Evolutionary conservation across 1,284 basidiomycete genomes (phyloP), one percentile per base, ranked within the genome.

Genomic region (Rhodotorula sp.): DNA sequence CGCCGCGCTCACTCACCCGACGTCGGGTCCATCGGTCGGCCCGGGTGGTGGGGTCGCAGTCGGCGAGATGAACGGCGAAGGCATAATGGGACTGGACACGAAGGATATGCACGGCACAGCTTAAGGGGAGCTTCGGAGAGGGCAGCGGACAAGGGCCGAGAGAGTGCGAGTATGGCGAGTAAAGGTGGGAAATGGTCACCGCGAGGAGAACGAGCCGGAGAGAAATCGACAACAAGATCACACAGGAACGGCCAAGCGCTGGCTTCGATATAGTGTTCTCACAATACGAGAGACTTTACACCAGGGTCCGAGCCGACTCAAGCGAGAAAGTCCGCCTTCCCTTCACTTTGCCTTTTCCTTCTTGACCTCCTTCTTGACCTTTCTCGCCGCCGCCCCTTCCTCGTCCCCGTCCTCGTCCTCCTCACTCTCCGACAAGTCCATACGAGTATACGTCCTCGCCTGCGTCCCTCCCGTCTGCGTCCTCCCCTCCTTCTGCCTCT

Each of bases 391-490:
- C 48, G 22, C 48, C 30, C 10, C 26, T 24, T 42, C 60, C 30
- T 42, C 62, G 24, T 37, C 62, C 14, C 33, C 49, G 3, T 48
- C 62, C 26, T 48, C 59, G 0, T 33, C 57, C 29, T 26, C 37
- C 30, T 66, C 59, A 2, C 66, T 69, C 6, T 68, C 66, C 24
- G 70, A 69, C 24, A 68, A 53, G 4, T 64, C 60, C 57, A 73
- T 70, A 33, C 60, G 62, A 37, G 63, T 58, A 30, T 66, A 73
- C 54, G 65, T 64, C 60, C 37, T 68, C 60, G 24, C 65, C 69
- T 45, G 56, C 61, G 56, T 70, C 46, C 30, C 61, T 12, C 37
- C 65, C n/a, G 54, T 56, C 55, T 61, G 60, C 51, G 60, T 56
- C 63, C 64, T 45, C 24, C 66, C 70, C 48, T 69, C 58, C 53